phyloP scores from a whole-genome alignment of 345 rosid species.

The Bruguiera sexangula region DNA sequence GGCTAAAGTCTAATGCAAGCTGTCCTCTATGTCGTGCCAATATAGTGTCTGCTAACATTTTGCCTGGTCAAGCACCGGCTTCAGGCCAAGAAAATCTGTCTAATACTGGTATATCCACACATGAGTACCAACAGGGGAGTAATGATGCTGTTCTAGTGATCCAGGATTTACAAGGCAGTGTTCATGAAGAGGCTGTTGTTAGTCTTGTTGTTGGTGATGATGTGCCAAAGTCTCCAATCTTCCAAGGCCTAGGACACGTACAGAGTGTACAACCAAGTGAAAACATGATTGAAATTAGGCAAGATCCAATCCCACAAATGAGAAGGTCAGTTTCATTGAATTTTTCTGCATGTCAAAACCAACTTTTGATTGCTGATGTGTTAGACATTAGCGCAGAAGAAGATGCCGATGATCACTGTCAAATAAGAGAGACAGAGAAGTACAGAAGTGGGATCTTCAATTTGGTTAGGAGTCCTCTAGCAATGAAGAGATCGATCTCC shows the following conservation, averaged over 20 bases:
- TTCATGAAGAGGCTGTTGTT: constrained; percentile 23
- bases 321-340: constrained; percentile 59
- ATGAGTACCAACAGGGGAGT: constrained; percentile 18
- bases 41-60: constrained; percentile 25
- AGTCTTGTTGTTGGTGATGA: constrained; percentile 13
- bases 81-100: constrained; percentile 4
- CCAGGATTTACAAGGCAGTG: constrained; percentile 35
- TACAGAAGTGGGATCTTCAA: constrained; percentile 13
- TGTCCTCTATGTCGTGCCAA: constrained; percentile 85
- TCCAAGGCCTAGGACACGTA: background rate
- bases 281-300: constrained; percentile 1
- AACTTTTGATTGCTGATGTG: constrained; percentile 41
- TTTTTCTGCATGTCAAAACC: constrained; percentile 28
- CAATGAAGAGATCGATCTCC: constrained; percentile 53
- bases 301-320: constrained; percentile 21
- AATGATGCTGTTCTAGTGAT: constrained; percentile 43
- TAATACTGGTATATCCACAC: constrained; percentile 1
- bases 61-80: background rate
- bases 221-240: constrained; percentile 11
- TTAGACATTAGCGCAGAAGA: constrained; percentile 33
- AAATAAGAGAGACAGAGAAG: constrained; percentile 3
- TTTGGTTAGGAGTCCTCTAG: constrained; percentile 38
- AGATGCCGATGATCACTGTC: constrained; percentile 7
- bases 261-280: constrained; percentile 8
- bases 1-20: constrained; percentile 75